Evolutionary conservation across 768 basidiomycete genomes (phyloP).

Genomic region (Lactarius tabidus): DNA sequence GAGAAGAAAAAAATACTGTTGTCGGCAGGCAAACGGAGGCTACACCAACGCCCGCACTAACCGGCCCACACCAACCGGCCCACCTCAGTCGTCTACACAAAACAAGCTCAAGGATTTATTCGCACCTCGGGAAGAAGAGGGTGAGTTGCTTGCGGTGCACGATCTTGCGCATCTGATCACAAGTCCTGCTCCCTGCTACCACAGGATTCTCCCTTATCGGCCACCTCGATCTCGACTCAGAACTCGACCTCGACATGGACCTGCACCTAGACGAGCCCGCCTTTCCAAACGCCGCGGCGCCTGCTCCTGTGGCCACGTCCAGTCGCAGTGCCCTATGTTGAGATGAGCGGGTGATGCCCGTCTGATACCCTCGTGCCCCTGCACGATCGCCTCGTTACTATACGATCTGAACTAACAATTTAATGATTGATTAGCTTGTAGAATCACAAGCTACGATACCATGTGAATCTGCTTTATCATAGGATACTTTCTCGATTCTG

Average conservation of each 20-base stretch:
- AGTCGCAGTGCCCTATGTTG: not conserved
- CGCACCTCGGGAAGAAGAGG: conserved; percentile 63
- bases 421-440: no score
- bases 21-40: not conserved
- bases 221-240: conserved; percentile 70
- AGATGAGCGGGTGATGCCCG: no score
- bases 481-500: no score
- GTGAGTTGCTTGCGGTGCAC: conserved; percentile 35
- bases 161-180: not conserved
- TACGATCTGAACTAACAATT: no score
- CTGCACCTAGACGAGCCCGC: conserved; percentile 33
- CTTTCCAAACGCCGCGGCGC: not conserved
- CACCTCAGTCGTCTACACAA: not conserved
- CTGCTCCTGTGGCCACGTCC: not conserved
- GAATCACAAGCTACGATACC: no score
- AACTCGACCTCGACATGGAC: conserved; percentile 56
- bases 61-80: not conserved
- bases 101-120: conserved; percentile 67
- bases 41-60: not conserved
- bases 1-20: not conserved
- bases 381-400: no score
- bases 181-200: conserved; percentile 33
- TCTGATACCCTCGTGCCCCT: no score
- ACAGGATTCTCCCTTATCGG: conserved; percentile 71
- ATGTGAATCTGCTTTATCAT: no score